phyloP scores from a whole-genome alignment of 768 basidiomycete species.

The Cyclocybe cylindracea region DNA sequence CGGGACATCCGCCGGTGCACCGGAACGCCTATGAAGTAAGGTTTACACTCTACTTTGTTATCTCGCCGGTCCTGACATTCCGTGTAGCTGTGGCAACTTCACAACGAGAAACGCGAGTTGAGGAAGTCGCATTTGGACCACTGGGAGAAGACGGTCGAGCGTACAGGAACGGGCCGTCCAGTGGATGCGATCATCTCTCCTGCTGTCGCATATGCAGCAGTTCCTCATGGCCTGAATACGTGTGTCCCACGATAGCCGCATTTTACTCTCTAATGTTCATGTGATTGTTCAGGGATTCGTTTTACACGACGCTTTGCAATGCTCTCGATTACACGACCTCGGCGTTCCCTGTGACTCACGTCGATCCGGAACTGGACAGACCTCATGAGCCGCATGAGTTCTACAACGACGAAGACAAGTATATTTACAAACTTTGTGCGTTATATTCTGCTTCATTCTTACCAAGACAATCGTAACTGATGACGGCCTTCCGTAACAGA shows the following conservation, averaged over 20 bases:
- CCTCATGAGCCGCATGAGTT: slow-evolving; percentile 50
- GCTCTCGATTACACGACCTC: slow-evolving; percentile 60
- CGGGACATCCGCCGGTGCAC: slow-evolving; percentile 40
- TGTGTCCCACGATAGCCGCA: slow-evolving; percentile 30
- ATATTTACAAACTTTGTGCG: slow-evolving; percentile 57
- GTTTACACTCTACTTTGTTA: neutral
- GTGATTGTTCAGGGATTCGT: slow-evolving; percentile 39
- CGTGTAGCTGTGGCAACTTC: slow-evolving; percentile 63
- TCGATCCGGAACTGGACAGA: slow-evolving; percentile 54
- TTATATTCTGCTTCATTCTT: slow-evolving; percentile 1
- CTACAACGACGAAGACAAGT: slow-evolving; percentile 52
- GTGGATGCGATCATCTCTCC: slow-evolving; percentile 76
- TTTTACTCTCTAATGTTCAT: too few relatives aligned
- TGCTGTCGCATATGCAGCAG: slow-evolving; percentile 57
- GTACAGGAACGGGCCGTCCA: slow-evolving; percentile 66
- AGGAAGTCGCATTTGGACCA: slow-evolving; percentile 63
- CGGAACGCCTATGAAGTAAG: slow-evolving; percentile 43
- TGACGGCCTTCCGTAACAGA: slow-evolving; percentile 36
- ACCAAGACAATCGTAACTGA: neutral
- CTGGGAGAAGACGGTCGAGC: slow-evolving; percentile 53
- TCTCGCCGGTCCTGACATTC: slow-evolving; percentile 17
- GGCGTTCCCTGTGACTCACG: slow-evolving; percentile 65
- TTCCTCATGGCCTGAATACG: slow-evolving; percentile 63
- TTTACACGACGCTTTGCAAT: slow-evolving; percentile 69
- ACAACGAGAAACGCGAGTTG: slow-evolving; percentile 49